Conservation (phyloP, 352 stramenopile species). For the Globisporangium takayamanum region DNA sequence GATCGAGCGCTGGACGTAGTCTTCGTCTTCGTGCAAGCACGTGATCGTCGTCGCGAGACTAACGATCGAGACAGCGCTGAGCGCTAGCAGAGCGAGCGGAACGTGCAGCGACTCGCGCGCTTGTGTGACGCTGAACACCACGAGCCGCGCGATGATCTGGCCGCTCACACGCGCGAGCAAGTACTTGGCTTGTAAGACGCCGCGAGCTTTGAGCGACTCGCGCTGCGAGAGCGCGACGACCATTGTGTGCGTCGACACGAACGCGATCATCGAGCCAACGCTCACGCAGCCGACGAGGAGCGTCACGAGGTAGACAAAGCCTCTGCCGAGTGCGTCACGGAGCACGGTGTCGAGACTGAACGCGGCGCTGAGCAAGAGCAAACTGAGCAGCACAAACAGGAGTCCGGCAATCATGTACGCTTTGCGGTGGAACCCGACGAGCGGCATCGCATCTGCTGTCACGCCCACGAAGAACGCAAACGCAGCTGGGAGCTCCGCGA, state of each 20-base stretch:
- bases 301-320: conserved; percentile 8
- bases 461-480: conserved; percentile 76
- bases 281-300: conserved; percentile 12
- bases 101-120: conserved; percentile 1
- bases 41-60: conserved; percentile 4
- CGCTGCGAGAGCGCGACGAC: conserved; percentile 14
- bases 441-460: conserved; percentile 47
- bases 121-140: conserved; percentile 9
- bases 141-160: conserved; percentile 10
- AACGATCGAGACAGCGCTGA: conserved; percentile 5
- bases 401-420: conserved; percentile 67
- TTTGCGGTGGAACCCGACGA: conserved; percentile 60
- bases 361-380: conserved; percentile 1
- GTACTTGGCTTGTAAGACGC: conserved; percentile 15
- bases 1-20: conserved; percentile 2
- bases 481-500: conserved; percentile 29
- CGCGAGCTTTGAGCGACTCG: conserved; percentile 12
- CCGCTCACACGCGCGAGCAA: conserved; percentile 10
- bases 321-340: background rate
- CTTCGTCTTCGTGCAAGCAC: conserved; percentile 11
- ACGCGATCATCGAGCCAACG: conserved; percentile 19
- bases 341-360: conserved; percentile 6
- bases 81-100: conserved; percentile 10
- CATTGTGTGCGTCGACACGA: conserved; percentile 16
- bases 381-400: conserved; percentile 2